These are phyloP conservation scores for Trichophaea hybrida DNA, from an alignment of 2,329 filamentous ascomycete species.

Conservation along the genomic window DNA sequence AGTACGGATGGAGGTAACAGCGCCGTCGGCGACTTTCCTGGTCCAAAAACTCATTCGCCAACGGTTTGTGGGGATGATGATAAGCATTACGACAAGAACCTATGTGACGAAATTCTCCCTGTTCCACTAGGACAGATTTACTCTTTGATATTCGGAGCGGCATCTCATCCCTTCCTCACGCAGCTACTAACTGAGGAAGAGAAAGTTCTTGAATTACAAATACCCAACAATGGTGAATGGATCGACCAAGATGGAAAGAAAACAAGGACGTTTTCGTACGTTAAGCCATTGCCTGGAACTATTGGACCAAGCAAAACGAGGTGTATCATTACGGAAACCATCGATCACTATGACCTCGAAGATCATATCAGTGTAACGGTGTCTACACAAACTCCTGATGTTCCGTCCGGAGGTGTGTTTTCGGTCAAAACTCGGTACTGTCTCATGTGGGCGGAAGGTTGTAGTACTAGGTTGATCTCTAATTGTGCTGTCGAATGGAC, in stretches of 20 bases:
- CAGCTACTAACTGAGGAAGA: constrained; percentile 78
- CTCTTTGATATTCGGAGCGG: constrained; percentile 68
- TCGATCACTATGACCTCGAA: constrained; percentile 78
- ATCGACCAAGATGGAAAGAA: constrained; percentile 45
- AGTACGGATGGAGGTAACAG: constrained; percentile 31
- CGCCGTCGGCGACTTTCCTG: constrained; percentile 56
- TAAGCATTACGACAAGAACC: constrained; percentile 53
- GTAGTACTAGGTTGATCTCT: constrained; percentile 69
- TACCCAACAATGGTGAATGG: constrained; percentile 52
- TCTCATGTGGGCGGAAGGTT: constrained; percentile 69
- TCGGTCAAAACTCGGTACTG: constrained; percentile 88
- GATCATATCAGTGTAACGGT: constrained; percentile 72
- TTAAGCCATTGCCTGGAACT: constrained; percentile 69
- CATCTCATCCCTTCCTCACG: constrained; percentile 64
- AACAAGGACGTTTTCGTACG: constrained; percentile 65
- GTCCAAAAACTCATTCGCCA: constrained; percentile 62
- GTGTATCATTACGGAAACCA: constrained; percentile 69
- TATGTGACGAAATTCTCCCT: constrained; percentile 73
- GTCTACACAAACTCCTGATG: constrained; percentile 80
- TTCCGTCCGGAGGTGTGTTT: constrained; percentile 86
- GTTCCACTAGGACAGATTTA: constrained; percentile 89
- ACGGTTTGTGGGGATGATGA: constrained; percentile 72
- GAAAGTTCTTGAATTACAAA: constrained; percentile 74
- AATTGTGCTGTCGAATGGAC: constrained; percentile 91
- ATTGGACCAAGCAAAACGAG: constrained; percentile 93